phyloP scores from a whole-genome alignment of 345 rosid genomes.

The Salix suchowensis region DNA sequence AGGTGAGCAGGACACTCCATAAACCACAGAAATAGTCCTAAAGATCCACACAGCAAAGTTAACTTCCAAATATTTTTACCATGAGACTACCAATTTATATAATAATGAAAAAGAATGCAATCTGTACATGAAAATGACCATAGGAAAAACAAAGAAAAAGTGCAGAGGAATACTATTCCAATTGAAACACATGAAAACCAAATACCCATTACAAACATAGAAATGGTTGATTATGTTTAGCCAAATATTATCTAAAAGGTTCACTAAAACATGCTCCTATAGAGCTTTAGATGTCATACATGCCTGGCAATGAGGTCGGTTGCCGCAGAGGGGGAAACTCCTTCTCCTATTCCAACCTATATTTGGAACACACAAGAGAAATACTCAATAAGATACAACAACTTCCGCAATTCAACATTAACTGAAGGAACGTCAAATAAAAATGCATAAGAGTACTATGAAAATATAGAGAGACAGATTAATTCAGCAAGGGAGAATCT shows the following conservation, averaged over 20 bases:
- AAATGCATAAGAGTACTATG: neutral
- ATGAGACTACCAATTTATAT: neutral
- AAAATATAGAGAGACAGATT: neutral
- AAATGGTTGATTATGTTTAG: neutral
- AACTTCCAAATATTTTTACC: neutral
- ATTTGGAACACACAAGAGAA: conserved; percentile 14
- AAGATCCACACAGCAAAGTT: neutral
- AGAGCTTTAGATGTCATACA: conserved; percentile 31
- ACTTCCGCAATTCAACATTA: neutral
- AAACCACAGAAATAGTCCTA: neutral
- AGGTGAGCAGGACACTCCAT: neutral
- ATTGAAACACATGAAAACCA: neutral
- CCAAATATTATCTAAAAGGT: conserved; percentile 1
- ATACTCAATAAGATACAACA: neutral
- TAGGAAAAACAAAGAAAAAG: neutral
- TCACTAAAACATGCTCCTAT: conserved; percentile 15
- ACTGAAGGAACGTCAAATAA: neutral
- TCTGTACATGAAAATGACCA: neutral
- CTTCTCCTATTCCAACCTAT: conserved; percentile 98
- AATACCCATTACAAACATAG: neutral
- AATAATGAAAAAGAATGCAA: neutral
- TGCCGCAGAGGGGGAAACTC: conserved; percentile 97
- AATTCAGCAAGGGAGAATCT: neutral
- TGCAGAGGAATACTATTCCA: neutral
- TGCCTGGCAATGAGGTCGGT: conserved; percentile 98